phyloP scores from a whole-genome alignment of 2,329 filamentous ascomycete genomes.

The Trichoderma sp. region DNA sequence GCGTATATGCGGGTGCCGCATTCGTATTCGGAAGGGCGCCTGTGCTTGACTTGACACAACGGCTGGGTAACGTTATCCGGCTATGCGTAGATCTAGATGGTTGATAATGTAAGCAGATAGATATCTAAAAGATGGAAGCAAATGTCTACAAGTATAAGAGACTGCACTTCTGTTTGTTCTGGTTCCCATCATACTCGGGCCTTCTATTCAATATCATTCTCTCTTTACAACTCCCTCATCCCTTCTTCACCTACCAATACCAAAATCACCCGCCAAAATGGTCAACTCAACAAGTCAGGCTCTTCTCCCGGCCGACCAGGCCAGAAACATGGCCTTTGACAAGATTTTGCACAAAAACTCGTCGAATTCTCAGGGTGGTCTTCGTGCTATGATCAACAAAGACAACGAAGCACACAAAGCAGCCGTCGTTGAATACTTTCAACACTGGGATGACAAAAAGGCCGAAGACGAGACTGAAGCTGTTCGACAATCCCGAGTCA shows the following conservation, averaged over 20 bases:
- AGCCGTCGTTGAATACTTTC: slow-evolving; percentile 90
- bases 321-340: slow-evolving; percentile 82
- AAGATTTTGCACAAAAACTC: slow-evolving; percentile 74
- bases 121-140: background rate
- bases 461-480: slow-evolving; percentile 72
- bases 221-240: too few relatives aligned
- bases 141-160: background rate
- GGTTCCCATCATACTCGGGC: background rate
- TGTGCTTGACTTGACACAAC: background rate
- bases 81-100: background rate
- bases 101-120: background rate
- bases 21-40: slow-evolving; percentile 13
- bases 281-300: slow-evolving; percentile 28
- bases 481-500: slow-evolving; percentile 49
- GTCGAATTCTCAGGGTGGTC: slow-evolving; percentile 64
- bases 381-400: slow-evolving; percentile 80
- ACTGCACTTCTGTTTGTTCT: background rate
- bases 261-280: background rate
- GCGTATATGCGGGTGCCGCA: slow-evolving; percentile 4
- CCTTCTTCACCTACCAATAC: background rate
- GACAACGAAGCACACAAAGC: slow-evolving; percentile 70
- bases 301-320: slow-evolving; percentile 76
- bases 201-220: background rate
- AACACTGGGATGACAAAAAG: slow-evolving; percentile 90
- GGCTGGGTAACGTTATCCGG: background rate